Evolutionary conservation across 1,284 basidiomycete genomes (phyloP).

Genomic region (Fomitopsis schrenkii): DNA sequence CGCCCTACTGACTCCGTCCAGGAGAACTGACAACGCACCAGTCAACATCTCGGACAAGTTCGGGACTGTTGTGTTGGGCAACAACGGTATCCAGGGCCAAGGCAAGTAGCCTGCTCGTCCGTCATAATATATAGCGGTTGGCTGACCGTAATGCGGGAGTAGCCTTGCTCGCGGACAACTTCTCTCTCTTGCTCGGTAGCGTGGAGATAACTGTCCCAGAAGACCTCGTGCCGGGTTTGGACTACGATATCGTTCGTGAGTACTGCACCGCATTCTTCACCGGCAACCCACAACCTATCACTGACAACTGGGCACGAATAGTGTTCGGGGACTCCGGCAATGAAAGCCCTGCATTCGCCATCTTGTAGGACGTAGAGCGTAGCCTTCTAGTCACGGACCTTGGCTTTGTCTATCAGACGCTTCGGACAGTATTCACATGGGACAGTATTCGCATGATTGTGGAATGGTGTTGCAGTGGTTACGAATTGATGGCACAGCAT

Average conservation of each 20-base stretch:
- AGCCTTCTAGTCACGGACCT: not conserved
- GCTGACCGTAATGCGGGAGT: not conserved
- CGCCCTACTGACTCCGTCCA: slow-evolving; percentile 10
- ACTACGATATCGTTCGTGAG: slow-evolving; percentile 30
- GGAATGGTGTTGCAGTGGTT: no score
- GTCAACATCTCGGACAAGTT: slow-evolving; percentile 41
- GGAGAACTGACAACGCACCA: slow-evolving; percentile 39
- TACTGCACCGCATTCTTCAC: not conserved
- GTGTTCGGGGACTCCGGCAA: slow-evolving; percentile 35
- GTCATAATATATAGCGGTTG: not conserved
- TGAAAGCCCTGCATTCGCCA: slow-evolving; percentile 28
- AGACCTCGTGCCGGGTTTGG: slow-evolving; percentile 18
- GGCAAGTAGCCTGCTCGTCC: slow-evolving; percentile 17
- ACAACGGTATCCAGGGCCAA: slow-evolving; percentile 27
- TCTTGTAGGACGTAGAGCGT: slow-evolving; percentile 2
- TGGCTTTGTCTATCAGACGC: not conserved
- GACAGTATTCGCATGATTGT: no score
- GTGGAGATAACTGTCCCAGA: slow-evolving; percentile 29
- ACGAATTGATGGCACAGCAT: no score
- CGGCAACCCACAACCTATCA: not conserved
- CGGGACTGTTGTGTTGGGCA: slow-evolving; percentile 38
- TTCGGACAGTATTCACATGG: not conserved
- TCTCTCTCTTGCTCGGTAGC: slow-evolving; percentile 36
- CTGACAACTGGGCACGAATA: slow-evolving; percentile 4
- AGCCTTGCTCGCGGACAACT: slow-evolving; percentile 33